These are phyloP conservation scores for Talaromyces pinophilus DNA, from an alignment of 2,329 filamentous ascomycete species.

Conservation along the genomic window DNA sequence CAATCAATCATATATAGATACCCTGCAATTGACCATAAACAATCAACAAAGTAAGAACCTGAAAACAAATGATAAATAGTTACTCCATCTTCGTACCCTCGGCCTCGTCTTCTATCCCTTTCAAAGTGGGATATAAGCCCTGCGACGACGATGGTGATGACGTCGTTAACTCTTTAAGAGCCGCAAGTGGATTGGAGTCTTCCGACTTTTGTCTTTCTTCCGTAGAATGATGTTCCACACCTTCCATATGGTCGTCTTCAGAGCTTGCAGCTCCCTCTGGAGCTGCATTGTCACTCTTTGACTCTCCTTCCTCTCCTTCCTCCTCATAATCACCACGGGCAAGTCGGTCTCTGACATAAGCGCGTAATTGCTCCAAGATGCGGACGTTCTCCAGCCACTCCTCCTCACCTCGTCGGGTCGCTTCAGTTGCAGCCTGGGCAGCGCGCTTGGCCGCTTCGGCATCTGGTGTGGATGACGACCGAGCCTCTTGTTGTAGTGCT, in stretches of 20 bases:
- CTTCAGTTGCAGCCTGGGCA: slow-evolving; percentile 42
- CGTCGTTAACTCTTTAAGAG: slow-evolving; percentile 8
- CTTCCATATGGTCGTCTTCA: slow-evolving; percentile 27
- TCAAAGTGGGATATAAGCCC: slow-evolving; percentile 30
- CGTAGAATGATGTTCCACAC: slow-evolving; percentile 18
- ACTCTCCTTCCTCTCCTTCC: slow-evolving; percentile 28
- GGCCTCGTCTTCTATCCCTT: slow-evolving; percentile 25
- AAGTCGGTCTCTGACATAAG: slow-evolving; percentile 58
- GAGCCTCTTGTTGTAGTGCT: slow-evolving; percentile 32
- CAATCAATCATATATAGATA: not conserved
- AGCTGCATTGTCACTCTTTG: slow-evolving; percentile 27
- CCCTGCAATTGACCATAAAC: not conserved
- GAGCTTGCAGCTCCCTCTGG: not conserved
- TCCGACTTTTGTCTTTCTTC: not conserved
- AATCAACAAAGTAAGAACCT: not conserved
- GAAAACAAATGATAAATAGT: not conserved
- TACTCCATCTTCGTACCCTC: slow-evolving; percentile 26
- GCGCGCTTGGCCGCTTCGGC: slow-evolving; percentile 39
- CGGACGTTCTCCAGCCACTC: slow-evolving; percentile 67
- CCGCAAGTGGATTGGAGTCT: slow-evolving; percentile 17
- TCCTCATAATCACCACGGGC: slow-evolving; percentile 54
- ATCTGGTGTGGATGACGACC: slow-evolving; percentile 29
- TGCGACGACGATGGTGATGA: slow-evolving; percentile 1
- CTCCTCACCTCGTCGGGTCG: slow-evolving; percentile 48
- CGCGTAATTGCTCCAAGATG: slow-evolving; percentile 61